Base-by-base conservation (phyloP, 2,329 filamentous ascomycete species). In the Chaetomium sp. region DNA sequence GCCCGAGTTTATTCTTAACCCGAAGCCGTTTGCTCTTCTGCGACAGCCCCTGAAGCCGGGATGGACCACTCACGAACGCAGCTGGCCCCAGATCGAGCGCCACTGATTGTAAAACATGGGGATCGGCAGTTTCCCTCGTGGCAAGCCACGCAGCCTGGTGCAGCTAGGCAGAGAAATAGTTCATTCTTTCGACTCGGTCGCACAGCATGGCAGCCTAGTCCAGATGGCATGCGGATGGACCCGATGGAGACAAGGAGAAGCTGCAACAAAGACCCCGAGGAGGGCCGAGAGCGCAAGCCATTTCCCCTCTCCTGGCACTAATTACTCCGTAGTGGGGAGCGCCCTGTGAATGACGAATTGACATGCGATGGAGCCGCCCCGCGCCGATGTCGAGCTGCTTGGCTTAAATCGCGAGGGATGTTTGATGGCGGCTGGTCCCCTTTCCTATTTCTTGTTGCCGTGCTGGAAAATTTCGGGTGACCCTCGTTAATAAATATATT, bases 321-420 rank as follows among this genome's bases (percentile, higher is more conserved):
- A n/a, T n/a, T n/a, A n/a, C n/a, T n/a, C n/a, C n/a, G n/a, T n/a
- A 38, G 23, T 35, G 33, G 19, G 12, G 33, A n/a, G 27, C 67
- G 67, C 67, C 65, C 67, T 68, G 35, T 23, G 55, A 53, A 65
- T 68, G 64, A 68, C 67, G 62, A 65, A 49, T 63, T 13, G 47
- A 13, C 55, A 35, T 38, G 25, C 21, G 53, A 64, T 64, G 59
- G 62, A 60, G 58, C 38, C 55, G 19, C 55, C 62, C 64, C 64
- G 62, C 64, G 54, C 59, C 58, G 61, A 64, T 60, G 56, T 60
- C 60, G 61, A 33, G n/a, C n/a, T n/a, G n/a, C 25, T 25, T 23
- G 27, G 21, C 2, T 25, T 27, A 16, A 27, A 47, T 7, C 4
- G 4, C 7, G 31, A 10, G 27, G 8, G 16, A 53, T n/a, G 38